These are phyloP conservation scores for Geotrichum histeridarum DNA, from an alignment of 1,139 yeast genomes.

Conservation along the genomic window DNA sequence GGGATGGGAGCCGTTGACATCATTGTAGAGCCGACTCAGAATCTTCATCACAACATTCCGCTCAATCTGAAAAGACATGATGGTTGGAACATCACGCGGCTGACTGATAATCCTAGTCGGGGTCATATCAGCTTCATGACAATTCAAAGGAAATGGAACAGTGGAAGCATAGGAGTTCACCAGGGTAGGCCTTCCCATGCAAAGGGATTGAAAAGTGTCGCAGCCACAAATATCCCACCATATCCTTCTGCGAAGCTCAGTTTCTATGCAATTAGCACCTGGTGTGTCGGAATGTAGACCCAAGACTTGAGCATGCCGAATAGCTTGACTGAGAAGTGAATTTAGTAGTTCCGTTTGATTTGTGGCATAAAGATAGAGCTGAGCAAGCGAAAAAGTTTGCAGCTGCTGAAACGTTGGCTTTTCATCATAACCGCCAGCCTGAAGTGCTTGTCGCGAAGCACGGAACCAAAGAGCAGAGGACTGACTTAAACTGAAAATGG, in stretches of 20 bases:
- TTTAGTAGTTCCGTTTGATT: slow-evolving; percentile 32
- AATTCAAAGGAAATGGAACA: slow-evolving; percentile 35
- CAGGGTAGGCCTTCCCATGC: slow-evolving; percentile 31
- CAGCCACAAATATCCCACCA: slow-evolving; percentile 40
- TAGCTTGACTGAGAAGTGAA: slow-evolving; percentile 28
- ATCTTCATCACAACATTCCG: slow-evolving; percentile 32
- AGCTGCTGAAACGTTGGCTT: slow-evolving; percentile 25
- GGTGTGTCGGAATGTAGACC: slow-evolving; percentile 29
- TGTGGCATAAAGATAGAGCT: slow-evolving; percentile 34
- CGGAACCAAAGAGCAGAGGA: slow-evolving; percentile 30
- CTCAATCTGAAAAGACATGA: slow-evolving; percentile 31
- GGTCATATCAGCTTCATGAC: slow-evolving; percentile 32
- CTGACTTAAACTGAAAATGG: slow-evolving; percentile 25
- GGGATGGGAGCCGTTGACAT: slow-evolving; percentile 10
- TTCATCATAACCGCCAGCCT: slow-evolving; percentile 23
- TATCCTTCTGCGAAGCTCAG: slow-evolving; percentile 34
- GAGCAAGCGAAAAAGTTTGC: slow-evolving; percentile 35
- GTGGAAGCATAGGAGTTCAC: slow-evolving; percentile 29
- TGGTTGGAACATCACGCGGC: slow-evolving; percentile 28
- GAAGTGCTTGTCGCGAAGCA: slow-evolving; percentile 30
- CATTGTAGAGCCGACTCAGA: slow-evolving; percentile 28
- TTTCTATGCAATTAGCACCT: slow-evolving; percentile 29
- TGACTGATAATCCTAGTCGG: slow-evolving; percentile 21
- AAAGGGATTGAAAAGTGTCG: slow-evolving; percentile 34
- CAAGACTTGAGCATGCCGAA: slow-evolving; percentile 31